Conservation (phyloP, 1,284 basidiomycete species). For the Ganoderma resinaceum region DNA sequence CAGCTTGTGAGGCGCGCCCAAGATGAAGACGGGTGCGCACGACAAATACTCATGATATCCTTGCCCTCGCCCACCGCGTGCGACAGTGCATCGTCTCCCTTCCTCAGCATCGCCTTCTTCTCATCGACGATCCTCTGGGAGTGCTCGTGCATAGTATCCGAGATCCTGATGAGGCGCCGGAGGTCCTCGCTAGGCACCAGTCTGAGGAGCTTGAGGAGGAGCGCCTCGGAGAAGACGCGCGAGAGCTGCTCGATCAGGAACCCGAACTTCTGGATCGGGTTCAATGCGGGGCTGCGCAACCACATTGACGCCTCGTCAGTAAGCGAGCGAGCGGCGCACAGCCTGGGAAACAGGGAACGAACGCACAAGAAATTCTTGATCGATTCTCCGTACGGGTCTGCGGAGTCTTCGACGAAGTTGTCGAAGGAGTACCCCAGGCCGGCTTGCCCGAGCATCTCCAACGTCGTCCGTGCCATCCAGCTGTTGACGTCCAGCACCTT, state of each 20-base stretch:
- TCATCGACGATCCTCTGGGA: slow-evolving; percentile 47
- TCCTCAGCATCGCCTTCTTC: slow-evolving; percentile 41
- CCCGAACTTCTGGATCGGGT: neutral
- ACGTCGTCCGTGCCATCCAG: slow-evolving; percentile 43
- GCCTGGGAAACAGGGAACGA: neutral
- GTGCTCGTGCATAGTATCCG: slow-evolving; percentile 43
- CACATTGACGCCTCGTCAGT: neutral
- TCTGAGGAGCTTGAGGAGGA: slow-evolving; percentile 18
- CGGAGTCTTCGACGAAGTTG: slow-evolving; percentile 33
- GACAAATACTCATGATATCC: slow-evolving; percentile 53
- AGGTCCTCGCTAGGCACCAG: neutral
- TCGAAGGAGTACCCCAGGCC: slow-evolving; percentile 46
- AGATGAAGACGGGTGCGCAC: slow-evolving; percentile 30
- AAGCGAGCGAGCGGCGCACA: neutral
- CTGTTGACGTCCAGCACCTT: slow-evolving; percentile 39
- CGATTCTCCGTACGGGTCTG: slow-evolving; percentile 36
- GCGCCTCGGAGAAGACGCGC: slow-evolving; percentile 14
- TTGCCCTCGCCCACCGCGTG: slow-evolving; percentile 44
- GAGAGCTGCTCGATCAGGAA: slow-evolving; percentile 3
- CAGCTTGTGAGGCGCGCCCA: neutral
- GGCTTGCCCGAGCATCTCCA: slow-evolving; percentile 46
- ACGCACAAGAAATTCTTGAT: slow-evolving; percentile 40
- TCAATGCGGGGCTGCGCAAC: neutral
- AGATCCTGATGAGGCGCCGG: slow-evolving; percentile 29
- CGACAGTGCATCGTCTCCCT: slow-evolving; percentile 35